phyloP scores from a whole-genome alignment of 352 stramenopile genomes.

The Pythium vanterpoolii region DNA sequence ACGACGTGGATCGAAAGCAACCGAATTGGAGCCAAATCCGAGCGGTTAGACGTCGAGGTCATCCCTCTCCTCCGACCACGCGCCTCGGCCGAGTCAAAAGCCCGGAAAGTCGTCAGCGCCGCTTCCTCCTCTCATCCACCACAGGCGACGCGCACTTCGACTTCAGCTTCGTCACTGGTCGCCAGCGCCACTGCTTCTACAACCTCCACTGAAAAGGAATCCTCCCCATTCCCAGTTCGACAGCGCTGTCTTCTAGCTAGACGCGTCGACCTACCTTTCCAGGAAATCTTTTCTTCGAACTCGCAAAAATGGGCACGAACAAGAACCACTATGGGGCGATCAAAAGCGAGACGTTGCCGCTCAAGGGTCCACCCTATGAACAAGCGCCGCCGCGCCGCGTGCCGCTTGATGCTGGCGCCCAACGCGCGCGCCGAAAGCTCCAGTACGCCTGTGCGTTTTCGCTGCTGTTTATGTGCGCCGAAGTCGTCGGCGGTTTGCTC shows the following conservation, averaged over 20 bases:
- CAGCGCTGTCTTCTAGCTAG: conserved; percentile 1
- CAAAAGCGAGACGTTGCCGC: conserved; percentile 49
- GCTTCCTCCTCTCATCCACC: not conserved
- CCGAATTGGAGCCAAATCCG: not conserved
- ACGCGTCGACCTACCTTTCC: not conserved
- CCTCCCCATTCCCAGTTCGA: not conserved
- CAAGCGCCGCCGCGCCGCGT: conserved; percentile 41
- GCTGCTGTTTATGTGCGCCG: conserved; percentile 94
- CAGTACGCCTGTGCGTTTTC: conserved; percentile 77
- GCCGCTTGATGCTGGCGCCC: conserved; percentile 43
- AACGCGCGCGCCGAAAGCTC: conserved; percentile 68
- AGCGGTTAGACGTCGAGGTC: not conserved
- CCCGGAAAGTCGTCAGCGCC: not conserved
- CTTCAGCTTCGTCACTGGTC: not conserved
- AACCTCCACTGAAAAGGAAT: not conserved
- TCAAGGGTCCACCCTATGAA: conserved; percentile 31
- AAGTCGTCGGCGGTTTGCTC: conserved; percentile 93
- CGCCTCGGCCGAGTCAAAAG: not conserved
- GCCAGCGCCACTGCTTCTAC: not conserved
- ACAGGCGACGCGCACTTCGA: not conserved
- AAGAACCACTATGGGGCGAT: conserved; percentile 43
- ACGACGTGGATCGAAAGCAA: not conserved
- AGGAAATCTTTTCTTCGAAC: not conserved
- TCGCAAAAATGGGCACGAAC: conserved; percentile 28
- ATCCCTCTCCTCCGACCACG: not conserved